Conservation (phyloP, 202 grass and related monocot genomes). For the Schoenoplectus triqueter region DNA sequence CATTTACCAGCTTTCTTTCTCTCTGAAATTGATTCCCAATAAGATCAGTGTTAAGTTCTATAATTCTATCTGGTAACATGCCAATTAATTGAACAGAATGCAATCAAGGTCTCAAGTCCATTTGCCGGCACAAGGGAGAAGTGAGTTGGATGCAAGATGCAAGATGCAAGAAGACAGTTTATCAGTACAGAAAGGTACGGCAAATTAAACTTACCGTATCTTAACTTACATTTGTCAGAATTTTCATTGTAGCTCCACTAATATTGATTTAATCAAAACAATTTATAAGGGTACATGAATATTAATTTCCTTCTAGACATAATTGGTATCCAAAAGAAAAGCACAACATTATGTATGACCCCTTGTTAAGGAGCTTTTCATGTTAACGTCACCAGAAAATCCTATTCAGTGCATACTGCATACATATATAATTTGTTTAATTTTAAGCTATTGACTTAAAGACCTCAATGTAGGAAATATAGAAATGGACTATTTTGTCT, state of each 20-base stretch:
- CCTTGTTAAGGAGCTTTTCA: too few species aligned
- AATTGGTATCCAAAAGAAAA: too few species aligned
- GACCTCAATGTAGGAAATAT: too few species aligned
- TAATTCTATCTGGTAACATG: slow-evolving; percentile 12
- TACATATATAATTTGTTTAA: too few species aligned
- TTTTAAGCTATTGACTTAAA: too few species aligned
- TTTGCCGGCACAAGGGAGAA: slow-evolving; percentile 94
- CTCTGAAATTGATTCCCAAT: background rate
- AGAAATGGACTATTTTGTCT: too few species aligned
- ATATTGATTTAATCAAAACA: background rate
- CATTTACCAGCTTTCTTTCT: background rate
- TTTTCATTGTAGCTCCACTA: background rate
- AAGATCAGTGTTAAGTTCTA: background rate
- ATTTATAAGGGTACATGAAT: too few species aligned
- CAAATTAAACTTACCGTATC: slow-evolving; percentile 31
- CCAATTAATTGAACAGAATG: slow-evolving; percentile 61
- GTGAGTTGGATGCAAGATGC: slow-evolving; percentile 54
- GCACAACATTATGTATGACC: too few species aligned
- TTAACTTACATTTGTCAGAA: background rate
- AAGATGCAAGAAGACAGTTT: slow-evolving; percentile 79
- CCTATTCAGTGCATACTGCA: too few species aligned
- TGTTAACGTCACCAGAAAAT: too few species aligned
- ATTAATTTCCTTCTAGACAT: too few species aligned
- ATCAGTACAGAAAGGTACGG: slow-evolving; percentile 85
- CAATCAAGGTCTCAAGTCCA: slow-evolving; percentile 76